phyloP scores from a whole-genome alignment of 768 basidiomycete species.

The Peribolospora baueri region DNA sequence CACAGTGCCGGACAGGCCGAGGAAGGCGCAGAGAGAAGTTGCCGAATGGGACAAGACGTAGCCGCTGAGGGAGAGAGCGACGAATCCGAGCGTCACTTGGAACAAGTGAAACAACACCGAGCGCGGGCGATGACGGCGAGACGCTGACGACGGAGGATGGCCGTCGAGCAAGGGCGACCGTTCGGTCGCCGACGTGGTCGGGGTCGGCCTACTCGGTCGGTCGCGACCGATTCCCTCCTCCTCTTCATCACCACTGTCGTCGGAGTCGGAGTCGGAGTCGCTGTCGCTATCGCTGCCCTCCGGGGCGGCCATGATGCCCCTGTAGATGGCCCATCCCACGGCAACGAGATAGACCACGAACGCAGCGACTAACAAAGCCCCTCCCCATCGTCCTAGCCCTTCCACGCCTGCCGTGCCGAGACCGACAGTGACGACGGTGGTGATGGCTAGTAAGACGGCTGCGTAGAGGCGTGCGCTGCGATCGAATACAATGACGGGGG shows the following conservation, averaged over 20 bases:
- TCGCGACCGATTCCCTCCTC: no score
- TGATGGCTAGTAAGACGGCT: slow-evolving; percentile 3
- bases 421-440: neutral
- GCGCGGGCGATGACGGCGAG: neutral
- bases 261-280: slow-evolving; percentile 1
- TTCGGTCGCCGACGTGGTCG: no score
- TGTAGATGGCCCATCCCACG: slow-evolving; percentile 8
- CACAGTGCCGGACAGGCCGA: slow-evolving; percentile 8
- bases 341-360: slow-evolving; percentile 8
- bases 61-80: neutral
- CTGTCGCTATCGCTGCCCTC: slow-evolving; percentile 9
- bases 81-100: slow-evolving; percentile 1
- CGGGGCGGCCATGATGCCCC: slow-evolving; percentile 9
- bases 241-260: neutral
- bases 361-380: slow-evolving; percentile 1
- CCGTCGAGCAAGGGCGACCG: neutral
- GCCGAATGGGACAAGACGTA: slow-evolving; percentile 5
- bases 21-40: slow-evolving; percentile 1
- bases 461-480: slow-evolving; percentile 8
- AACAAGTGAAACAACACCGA: neutral
- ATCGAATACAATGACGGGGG: neutral
- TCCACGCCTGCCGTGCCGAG: neutral
- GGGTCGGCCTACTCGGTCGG: no score
- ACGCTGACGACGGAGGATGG: neutral
- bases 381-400: slow-evolving; percentile 1